Percentiles rank a stretch among this genome's conserved stretches.
phyloP scores from a whole-genome alignment of 805 yeast genomes.

The Yarrowia sp. region DNA sequence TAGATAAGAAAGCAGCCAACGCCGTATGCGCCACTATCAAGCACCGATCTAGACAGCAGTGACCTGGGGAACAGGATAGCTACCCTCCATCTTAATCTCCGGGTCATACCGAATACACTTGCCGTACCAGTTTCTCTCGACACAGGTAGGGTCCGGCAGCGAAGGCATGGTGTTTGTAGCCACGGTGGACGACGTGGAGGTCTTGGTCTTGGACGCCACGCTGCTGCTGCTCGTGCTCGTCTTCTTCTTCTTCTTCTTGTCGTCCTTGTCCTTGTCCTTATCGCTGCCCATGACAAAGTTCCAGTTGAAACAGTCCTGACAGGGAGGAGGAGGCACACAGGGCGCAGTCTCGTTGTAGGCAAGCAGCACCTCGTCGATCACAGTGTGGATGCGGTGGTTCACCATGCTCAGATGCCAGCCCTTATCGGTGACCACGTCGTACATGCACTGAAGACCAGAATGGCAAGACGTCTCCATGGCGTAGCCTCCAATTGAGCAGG shows the following conservation, averaged over 20 bases:
- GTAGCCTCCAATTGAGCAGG: conserved; percentile 91
- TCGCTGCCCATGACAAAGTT: conserved; percentile 56
- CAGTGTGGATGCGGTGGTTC: conserved; percentile 89
- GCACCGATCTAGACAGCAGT: no score
- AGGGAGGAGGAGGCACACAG: conserved; percentile 79
- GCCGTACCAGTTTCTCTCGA: conserved; percentile 52
- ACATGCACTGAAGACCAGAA: conserved; percentile 83
- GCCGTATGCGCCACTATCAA: no score
- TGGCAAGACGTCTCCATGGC: conserved; percentile 98
- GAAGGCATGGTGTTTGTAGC: conserved; percentile 35
- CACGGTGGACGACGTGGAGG: neutral
- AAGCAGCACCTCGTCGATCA: conserved; percentile 78
- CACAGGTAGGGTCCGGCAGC: conserved; percentile 49
- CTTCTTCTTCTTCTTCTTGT: conserved; percentile 25
- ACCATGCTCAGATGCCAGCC: conserved; percentile 91
- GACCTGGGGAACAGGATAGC: no score
- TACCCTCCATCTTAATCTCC: neutral
- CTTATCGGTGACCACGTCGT: conserved; percentile 84
- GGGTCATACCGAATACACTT: conserved; percentile 41
- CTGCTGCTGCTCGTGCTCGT: conserved; percentile 11
- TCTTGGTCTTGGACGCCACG: conserved; percentile 2
- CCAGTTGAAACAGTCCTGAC: conserved; percentile 93
- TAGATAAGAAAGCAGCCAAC: no score
- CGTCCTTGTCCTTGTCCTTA: conserved; percentile 39
- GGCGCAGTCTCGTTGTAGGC: conserved; percentile 77